A percentile compares a stretch with the other conserved stretches of the same genome.
These are phyloP conservation scores for Phytophthora fragariaefolia DNA, from an alignment of 352 stramenopile genomes.

Conservation along the genomic window DNA sequence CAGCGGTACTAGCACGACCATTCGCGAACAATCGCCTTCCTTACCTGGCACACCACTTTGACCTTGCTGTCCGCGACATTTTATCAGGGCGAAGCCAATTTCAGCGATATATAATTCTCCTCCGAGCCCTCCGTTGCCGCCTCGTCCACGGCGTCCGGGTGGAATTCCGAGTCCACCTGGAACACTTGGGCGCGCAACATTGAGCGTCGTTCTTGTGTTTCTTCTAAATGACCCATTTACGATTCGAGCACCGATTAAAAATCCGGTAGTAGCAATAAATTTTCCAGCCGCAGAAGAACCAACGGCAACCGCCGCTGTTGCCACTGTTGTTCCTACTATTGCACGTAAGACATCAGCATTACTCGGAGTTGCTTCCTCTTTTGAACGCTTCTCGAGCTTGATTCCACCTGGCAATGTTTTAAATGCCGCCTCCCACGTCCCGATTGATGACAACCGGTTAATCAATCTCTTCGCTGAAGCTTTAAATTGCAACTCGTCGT, in stretches of 20 bases:
- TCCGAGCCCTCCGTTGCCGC: background rate
- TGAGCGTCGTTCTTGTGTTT: slow-evolving; percentile 3
- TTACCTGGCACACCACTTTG: background rate
- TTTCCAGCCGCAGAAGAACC: background rate
- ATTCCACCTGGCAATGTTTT: background rate
- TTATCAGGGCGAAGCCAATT: background rate
- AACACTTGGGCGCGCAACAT: background rate
- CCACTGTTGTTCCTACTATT: background rate
- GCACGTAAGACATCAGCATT: background rate
- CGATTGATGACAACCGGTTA: background rate
- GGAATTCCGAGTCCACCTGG: background rate
- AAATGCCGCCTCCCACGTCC: background rate
- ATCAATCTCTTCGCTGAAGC: background rate
- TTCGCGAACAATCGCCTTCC: background rate
- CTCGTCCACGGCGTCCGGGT: slow-evolving; percentile 2
- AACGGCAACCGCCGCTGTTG: background rate
- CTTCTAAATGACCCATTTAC: background rate
- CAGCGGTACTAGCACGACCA: background rate
- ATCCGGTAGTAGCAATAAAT: background rate
- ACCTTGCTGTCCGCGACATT: background rate
- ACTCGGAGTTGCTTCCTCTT: background rate
- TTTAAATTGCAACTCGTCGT: background rate
- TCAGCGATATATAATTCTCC: background rate
- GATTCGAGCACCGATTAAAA: background rate
- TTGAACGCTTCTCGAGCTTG: background rate